Conservation (phyloP, 768 basidiomycete species). For the Lactarius tabidus region DNA sequence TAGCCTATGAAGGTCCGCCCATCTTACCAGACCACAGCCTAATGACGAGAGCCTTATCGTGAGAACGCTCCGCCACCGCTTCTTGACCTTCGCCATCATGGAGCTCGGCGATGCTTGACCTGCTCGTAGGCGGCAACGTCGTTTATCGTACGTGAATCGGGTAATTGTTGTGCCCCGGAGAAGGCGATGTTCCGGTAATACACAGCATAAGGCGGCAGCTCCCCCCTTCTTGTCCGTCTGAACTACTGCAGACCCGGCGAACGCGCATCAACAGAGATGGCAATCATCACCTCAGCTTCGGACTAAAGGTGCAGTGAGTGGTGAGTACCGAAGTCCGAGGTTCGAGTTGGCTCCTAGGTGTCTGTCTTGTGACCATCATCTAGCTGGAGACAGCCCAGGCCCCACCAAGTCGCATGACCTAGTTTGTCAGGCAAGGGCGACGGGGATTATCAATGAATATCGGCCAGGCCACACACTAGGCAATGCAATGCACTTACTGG, state of each 20-base stretch:
- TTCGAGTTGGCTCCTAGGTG: not conserved
- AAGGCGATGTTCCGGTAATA: not conserved
- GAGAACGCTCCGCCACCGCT: not conserved
- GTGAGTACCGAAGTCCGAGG: not conserved
- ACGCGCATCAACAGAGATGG: not conserved
- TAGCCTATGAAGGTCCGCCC: not conserved
- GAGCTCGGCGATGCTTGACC: not conserved
- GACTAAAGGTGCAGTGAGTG: not conserved
- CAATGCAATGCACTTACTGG: not conserved
- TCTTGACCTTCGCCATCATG: constrained; percentile 4
- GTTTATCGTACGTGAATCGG: not conserved
- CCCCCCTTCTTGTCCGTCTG: not conserved
- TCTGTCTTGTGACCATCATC: not conserved
- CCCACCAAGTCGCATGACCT: not conserved
- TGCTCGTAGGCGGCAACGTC: not conserved
- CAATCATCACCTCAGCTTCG: not conserved
- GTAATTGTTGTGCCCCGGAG: not conserved
- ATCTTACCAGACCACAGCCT: not conserved
- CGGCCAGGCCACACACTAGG: not conserved
- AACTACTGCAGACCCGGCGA: not conserved
- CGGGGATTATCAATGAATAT: not conserved
- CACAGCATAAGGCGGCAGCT: not conserved
- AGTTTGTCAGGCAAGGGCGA: not conserved
- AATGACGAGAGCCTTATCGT: not conserved
- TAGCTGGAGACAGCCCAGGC: not conserved